These are phyloP conservation scores for Lomentospora prolificans DNA, from an alignment of 2,329 filamentous ascomycete genomes.

Conservation along the genomic window DNA sequence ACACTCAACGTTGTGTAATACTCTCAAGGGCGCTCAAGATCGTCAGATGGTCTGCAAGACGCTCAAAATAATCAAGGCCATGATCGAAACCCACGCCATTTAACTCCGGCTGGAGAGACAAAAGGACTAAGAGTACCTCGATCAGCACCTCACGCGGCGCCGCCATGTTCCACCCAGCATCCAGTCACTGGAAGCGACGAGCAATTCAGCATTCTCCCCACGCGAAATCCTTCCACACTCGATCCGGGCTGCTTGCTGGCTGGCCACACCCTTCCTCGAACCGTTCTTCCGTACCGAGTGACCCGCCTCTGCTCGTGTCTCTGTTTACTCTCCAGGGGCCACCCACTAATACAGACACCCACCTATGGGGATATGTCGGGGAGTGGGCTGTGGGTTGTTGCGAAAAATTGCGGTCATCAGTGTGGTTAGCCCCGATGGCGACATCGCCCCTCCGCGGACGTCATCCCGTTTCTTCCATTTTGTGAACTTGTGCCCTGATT, in stretches of 20 bases:
- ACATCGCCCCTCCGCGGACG: conserved; percentile 15
- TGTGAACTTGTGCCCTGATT: no score
- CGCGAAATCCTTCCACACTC: neutral
- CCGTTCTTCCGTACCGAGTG: neutral
- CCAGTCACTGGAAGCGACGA: neutral
- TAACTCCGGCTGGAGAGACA: neutral
- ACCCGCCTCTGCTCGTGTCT: neutral
- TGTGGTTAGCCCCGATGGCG: conserved; percentile 16
- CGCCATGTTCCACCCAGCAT: neutral
- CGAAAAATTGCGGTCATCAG: neutral
- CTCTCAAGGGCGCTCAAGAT: no score
- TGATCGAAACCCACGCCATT: neutral
- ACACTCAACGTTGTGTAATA: no score
- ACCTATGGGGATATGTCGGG: conserved; percentile 7
- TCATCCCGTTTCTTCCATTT: conserved; percentile 4
- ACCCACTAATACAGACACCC: neutral
- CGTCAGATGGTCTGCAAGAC: no score
- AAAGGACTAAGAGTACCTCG: neutral
- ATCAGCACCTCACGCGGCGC: neutral
- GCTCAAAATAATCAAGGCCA: no score
- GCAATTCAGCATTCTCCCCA: neutral
- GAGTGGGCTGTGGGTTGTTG: conserved; percentile 5
- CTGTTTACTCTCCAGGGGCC: neutral
- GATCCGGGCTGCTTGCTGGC: no score
- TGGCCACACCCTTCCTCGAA: neutral